Conservation (phyloP, 1,284 basidiomycete genomes). For the Phylloboletellus chloephorus region DNA sequence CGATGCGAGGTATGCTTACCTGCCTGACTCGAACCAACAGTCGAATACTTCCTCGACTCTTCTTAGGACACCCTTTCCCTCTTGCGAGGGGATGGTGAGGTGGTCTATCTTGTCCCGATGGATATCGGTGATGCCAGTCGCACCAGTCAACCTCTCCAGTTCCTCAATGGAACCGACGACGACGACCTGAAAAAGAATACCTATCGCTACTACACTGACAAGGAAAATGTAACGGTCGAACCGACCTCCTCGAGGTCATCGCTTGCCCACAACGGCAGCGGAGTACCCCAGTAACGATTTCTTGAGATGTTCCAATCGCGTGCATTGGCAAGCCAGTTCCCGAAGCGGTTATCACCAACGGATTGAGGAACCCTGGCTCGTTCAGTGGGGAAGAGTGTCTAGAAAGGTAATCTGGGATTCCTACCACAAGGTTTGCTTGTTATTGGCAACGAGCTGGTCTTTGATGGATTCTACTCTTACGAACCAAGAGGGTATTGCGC, state of each 20-base stretch:
- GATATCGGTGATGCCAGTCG: conserved; percentile 83
- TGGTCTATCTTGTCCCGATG: conserved; percentile 95
- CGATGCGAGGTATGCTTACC: conserved; percentile 43
- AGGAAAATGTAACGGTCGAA: not conserved
- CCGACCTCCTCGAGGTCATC: conserved; percentile 84
- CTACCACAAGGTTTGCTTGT: conserved; percentile 87
- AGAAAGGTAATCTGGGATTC: conserved; percentile 13
- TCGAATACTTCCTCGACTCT: conserved; percentile 98
- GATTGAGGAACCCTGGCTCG: conserved; percentile 76
- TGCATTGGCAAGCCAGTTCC: conserved; percentile 96
- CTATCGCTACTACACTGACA: not conserved
- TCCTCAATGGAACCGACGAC: conserved; percentile 87
- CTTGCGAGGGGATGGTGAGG: conserved; percentile 91
- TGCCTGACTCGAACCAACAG: conserved; percentile 99
- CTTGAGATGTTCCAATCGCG: conserved; percentile 99
- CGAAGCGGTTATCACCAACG: conserved; percentile 91
- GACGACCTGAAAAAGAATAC: conserved; percentile 54
- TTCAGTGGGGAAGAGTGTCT: conserved; percentile 1
- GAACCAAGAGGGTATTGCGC: conserved; percentile 96
- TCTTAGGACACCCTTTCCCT: conserved; percentile 84
- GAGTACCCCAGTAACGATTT: conserved; percentile 99
- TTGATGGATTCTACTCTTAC: conserved; percentile 83
- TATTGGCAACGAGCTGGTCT: conserved; percentile 87
- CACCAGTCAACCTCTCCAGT: conserved; percentile 84
- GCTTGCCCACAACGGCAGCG: conserved; percentile 94